Evolutionary conservation across 2,329 filamentous ascomycete genomes (phyloP), one percentile per base, ranked within the genome.

Genomic region (Alternaria burnsii): DNA sequence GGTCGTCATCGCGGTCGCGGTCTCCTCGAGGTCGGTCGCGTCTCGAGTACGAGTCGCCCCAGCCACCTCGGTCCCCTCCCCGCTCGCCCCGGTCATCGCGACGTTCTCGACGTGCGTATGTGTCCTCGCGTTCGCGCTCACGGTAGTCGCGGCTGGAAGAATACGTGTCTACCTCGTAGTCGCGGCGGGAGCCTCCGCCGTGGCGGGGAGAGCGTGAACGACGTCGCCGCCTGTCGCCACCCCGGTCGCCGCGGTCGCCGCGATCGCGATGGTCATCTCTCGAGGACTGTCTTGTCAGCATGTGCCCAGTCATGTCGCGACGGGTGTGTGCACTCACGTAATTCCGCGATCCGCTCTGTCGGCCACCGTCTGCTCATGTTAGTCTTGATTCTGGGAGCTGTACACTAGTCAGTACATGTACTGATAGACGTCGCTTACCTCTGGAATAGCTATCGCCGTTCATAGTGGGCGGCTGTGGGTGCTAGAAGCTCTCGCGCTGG

Each of bases 121-220:
- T 87, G 71, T 97, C 94, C 80, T 98, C 94, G 63, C 94, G 91
- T 82, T 98, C 94, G 64, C 94, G 86, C 77, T 97, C 94, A 76
- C 94, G 88, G 79, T 97, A 96, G 82, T 90, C 94, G 70, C 94
- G 91, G 80, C 93, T 97, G 6, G 92, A 93, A 20, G 94, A 97
- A 81, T 98, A 98, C 58, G 91, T 89, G 80, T 97, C 93, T 78
- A 88, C 86, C 70, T 92, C 90, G 56, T 86, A 87, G 52, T 95
- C 91, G 69, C 89, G 84, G 59, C 89, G 86, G 68, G 88, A 83
- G 28, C 63, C 65, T 55, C 87, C 65, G 73, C 87, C 86, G 75
- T 92, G 89, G 71, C 91, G 89, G 59, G 94, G 94, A 18, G 94
- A 98, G 76, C 94, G 89, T 62, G 94, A 97, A 67, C 94, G 91